Evolutionary conservation across 108 stramenopile species (phyloP).

Genomic region (Pelagomonas calceolata): DNA sequence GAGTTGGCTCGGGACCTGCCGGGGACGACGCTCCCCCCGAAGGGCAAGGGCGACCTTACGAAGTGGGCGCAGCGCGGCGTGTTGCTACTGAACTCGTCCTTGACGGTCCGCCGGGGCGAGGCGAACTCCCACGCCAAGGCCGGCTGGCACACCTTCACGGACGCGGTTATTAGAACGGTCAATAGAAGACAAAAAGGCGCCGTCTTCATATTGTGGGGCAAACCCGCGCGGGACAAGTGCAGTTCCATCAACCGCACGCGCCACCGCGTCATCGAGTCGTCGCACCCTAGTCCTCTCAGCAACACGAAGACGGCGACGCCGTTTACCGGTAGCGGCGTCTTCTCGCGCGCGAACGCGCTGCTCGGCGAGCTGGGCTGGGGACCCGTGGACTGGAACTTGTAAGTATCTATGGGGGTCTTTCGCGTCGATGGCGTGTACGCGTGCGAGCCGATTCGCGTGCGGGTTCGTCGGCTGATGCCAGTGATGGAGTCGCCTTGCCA

Average conservation of each 20-base stretch:
- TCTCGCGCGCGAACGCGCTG: constrained; percentile 74
- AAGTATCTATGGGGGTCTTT: no score
- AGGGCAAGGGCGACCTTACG: not conserved
- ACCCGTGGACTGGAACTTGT: constrained; percentile 74
- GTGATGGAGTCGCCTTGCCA: no score
- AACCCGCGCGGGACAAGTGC: constrained; percentile 67
- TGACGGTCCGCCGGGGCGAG: constrained; percentile 74
- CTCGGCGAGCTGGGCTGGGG: constrained; percentile 41
- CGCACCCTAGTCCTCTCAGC: constrained; percentile 79
- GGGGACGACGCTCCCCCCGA: not conserved
- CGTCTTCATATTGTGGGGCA: constrained; percentile 96
- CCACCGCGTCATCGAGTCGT: constrained; percentile 60
- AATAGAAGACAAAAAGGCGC: constrained; percentile 48
- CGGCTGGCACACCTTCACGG: constrained; percentile 97
- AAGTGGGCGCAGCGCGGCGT: constrained; percentile 66
- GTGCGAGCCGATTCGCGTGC: no score
- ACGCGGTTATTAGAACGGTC: constrained; percentile 63
- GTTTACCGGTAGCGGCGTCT: constrained; percentile 82
- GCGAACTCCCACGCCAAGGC: constrained; percentile 76
- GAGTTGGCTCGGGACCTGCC: constrained; percentile 49
- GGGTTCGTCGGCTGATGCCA: no score
- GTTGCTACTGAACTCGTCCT: constrained; percentile 81
- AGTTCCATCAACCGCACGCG: constrained; percentile 4
- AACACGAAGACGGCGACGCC: constrained; percentile 77
- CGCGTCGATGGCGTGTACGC: no score